Evolutionary conservation across 345 rosid genomes (phyloP).

Genomic region (Gossypium herbaceum): DNA sequence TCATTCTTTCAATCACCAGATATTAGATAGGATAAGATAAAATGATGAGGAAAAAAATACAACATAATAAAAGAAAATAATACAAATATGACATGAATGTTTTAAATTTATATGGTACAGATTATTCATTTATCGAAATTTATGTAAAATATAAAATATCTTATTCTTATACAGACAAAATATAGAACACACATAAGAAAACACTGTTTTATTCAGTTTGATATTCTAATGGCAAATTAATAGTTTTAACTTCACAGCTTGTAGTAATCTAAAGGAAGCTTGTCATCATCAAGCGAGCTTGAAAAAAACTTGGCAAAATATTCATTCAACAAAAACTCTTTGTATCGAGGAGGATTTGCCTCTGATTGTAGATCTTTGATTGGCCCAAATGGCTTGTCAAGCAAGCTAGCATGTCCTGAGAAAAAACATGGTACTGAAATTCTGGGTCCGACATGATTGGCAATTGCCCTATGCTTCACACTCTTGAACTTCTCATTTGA

Average conservation of each 20-base stretch:
- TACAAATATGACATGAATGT: neutral
- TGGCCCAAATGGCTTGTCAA: constrained; percentile 2
- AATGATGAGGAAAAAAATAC: neutral
- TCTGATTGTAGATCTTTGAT: constrained; percentile 22
- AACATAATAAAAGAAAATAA: neutral
- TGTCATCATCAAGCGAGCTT: neutral
- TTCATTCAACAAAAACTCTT: constrained; percentile 10
- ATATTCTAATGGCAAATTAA: neutral
- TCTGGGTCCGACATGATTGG: constrained; percentile 13
- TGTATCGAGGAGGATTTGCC: constrained; percentile 20
- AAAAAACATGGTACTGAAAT: constrained; percentile 22
- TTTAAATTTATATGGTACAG: neutral
- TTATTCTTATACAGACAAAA: too few relatives aligned
- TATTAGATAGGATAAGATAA: too few relatives aligned
- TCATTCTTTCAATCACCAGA: too few relatives aligned
- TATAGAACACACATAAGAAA: neutral
- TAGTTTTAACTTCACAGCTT: neutral
- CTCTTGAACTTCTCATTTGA: constrained; percentile 26
- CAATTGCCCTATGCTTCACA: constrained; percentile 18
- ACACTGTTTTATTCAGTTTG: neutral
- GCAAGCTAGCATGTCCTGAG: constrained; percentile 1
- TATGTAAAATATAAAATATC: too few relatives aligned
- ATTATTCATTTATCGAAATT: too few relatives aligned
- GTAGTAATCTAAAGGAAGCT: too few relatives aligned
- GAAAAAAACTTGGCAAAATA: neutral